Base-by-base conservation (phyloP, 345 rosid genomes). In the Adansonia digitata region DNA sequence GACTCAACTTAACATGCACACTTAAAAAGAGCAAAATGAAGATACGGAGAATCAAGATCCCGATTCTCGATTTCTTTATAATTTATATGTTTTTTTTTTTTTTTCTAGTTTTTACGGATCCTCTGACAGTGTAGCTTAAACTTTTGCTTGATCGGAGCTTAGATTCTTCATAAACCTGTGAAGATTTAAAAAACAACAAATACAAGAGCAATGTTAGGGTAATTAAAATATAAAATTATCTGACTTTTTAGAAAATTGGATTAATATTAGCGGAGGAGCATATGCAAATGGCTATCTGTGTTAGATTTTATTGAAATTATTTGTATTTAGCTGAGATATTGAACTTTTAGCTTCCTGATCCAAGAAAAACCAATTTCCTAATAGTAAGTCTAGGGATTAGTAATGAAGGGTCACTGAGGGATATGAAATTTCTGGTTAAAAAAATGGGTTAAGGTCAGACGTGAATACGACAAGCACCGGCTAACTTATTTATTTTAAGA, bases 131-230 rank as follows among this genome's bases (percentile, higher is more conserved):
- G 37, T 12, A 13, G 26, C 59, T 20, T 27, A 73, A 22, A 26
- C 43, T 59, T 70, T 46, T 42, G 77, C 73, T 76, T 86, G 74
- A 76, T 69, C 84, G 80, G 80, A 85, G 84, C 86, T 76, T 71
- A 88, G 81, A 85, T 91, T 91, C 86, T 81, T 85, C 89, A 86
- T 68, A 22, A 84, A 68, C 87, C 94, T 89, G 83, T 78, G 71
- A 79, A 1, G 20, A 72, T 22, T 71, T 14, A 78, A 18, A 46
- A 75, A 24, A 55, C 12, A 22, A 77, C 17, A 63, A 62, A 70
- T 51, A 29, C 10, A 39, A 65, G 14, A 26, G 57, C 39, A 34
- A 22, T 53, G 2, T 20, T 20, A 26, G 56, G 49, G 60, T 34
- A 73, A 73, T 40, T 60, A 31, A 35, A 37, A 64, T 64, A 39